Conservation (phyloP, 2,329 filamentous ascomycete species). For the Colletotrichum scovillei region DNA sequence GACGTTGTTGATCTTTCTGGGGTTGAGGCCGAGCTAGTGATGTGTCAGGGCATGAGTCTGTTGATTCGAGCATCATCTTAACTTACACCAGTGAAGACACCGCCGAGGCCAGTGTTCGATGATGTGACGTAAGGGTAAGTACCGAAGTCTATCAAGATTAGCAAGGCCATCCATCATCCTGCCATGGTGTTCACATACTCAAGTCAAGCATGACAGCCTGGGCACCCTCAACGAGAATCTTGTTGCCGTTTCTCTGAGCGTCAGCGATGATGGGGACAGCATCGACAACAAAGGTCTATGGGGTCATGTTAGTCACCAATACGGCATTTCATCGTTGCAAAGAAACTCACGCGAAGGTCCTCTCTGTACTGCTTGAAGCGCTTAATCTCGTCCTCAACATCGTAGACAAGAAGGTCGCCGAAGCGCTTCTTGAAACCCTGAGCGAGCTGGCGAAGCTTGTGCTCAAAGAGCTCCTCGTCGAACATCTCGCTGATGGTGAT, state of each 20-base stretch:
- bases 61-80: background rate
- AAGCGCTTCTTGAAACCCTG: constrained; percentile 75
- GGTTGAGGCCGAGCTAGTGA: constrained; percentile 64
- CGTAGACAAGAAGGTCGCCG: constrained; percentile 72
- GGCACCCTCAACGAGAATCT: constrained; percentile 76
- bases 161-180: background rate
- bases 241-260: constrained; percentile 67
- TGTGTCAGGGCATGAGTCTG: background rate
- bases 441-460: constrained; percentile 71
- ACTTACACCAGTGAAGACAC: constrained; percentile 34
- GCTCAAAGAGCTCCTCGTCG: constrained; percentile 72
- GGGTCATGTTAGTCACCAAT: background rate
- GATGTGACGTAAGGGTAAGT: constrained; percentile 60
- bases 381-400: constrained; percentile 76
- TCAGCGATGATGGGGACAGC: constrained; percentile 72
- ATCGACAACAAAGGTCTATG: constrained; percentile 68
- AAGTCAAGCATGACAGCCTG: constrained; percentile 71
- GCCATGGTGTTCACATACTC: background rate
- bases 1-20: constrained; percentile 67
- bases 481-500: constrained; percentile 76
- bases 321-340: background rate
- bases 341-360: constrained; percentile 10
- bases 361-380: constrained; percentile 36
- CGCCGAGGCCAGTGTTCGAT: constrained; percentile 36
- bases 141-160: constrained; percentile 52